These are phyloP conservation scores for Leccinum subatratum DNA, from an alignment of 1,284 basidiomycete species.

Conservation along the genomic window DNA sequence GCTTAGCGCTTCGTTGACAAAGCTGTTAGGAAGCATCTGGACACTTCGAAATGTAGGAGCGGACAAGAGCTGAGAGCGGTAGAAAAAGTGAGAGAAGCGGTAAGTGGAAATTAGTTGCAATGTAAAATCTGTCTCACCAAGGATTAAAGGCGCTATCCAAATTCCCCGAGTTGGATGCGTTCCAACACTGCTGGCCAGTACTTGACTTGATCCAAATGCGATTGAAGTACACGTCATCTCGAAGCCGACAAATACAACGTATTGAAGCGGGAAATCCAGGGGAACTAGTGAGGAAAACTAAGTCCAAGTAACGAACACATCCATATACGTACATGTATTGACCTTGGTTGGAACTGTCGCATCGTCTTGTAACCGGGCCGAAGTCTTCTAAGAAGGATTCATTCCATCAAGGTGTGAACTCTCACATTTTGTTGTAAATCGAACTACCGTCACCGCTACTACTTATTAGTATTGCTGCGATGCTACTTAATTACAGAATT, in stretches of 20 bases:
- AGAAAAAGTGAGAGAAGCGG: not conserved
- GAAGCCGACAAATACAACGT: not conserved
- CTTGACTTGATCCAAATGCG: not conserved
- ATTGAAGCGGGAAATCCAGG: not conserved
- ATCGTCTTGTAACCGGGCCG: too few relatives aligned
- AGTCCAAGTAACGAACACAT: not conserved
- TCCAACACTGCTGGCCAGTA: not conserved
- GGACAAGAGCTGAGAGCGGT: not conserved
- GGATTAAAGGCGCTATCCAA: not conserved
- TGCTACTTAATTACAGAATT: too few relatives aligned
- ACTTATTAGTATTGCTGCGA: too few relatives aligned
- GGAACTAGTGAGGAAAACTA: not conserved
- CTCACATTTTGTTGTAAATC: too few relatives aligned
- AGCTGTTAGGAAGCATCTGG: not conserved
- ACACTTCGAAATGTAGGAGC: not conserved
- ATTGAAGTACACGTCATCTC: not conserved
- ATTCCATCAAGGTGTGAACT: too few relatives aligned
- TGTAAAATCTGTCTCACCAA: not conserved
- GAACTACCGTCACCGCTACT: too few relatives aligned
- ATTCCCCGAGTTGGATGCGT: not conserved
- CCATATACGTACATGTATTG: too few relatives aligned
- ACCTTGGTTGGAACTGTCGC: too few relatives aligned
- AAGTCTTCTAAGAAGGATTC: too few relatives aligned
- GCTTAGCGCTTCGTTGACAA: not conserved
- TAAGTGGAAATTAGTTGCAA: not conserved